phyloP scores from a whole-genome alignment of 768 basidiomycete genomes.

The Amanita thiersii region DNA sequence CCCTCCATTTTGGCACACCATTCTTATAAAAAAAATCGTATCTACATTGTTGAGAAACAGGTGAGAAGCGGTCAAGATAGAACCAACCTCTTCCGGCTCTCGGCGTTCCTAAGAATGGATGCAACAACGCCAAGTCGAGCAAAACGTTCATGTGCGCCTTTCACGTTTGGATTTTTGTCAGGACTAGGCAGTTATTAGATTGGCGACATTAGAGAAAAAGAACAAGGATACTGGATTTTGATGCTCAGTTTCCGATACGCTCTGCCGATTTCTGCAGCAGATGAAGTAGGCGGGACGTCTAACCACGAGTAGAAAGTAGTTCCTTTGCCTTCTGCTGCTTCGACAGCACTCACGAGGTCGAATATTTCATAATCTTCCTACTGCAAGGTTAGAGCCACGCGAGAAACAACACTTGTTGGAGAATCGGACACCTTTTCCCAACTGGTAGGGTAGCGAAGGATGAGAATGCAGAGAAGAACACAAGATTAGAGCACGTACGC shows the following conservation, averaged over 20 bases:
- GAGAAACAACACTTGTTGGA: slow-evolving; percentile 3
- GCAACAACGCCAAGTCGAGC: slow-evolving; percentile 85
- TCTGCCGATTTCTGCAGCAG: slow-evolving; percentile 70
- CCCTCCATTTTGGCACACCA: slow-evolving; percentile 94
- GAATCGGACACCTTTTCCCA: slow-evolving; percentile 56
- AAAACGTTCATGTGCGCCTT: slow-evolving; percentile 81
- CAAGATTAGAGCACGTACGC: slow-evolving; percentile 42
- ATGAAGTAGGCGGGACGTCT: slow-evolving; percentile 67
- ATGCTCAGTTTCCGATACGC: slow-evolving; percentile 92
- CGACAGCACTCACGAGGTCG: slow-evolving; percentile 78
- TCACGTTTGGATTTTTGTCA: slow-evolving; percentile 88
- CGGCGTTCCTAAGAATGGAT: slow-evolving; percentile 69
- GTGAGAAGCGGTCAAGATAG: neutral
- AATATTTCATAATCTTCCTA: slow-evolving; percentile 98
- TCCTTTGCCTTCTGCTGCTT: slow-evolving; percentile 82
- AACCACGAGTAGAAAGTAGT: slow-evolving; percentile 97
- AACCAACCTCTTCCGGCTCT: slow-evolving; percentile 68
- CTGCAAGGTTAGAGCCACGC: too few species aligned
- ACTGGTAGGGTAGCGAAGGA: slow-evolving; percentile 24
- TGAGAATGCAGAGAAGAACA: neutral
- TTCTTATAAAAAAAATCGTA: slow-evolving; percentile 97
- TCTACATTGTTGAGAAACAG: slow-evolving; percentile 26
- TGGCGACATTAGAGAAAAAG: neutral
- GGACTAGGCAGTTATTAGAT: slow-evolving; percentile 43
- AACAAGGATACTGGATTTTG: slow-evolving; percentile 67